Evolutionary conservation across 202 grass and related monocot genomes (phyloP).

Genomic region (Dendrocalamus latiflorus): DNA sequence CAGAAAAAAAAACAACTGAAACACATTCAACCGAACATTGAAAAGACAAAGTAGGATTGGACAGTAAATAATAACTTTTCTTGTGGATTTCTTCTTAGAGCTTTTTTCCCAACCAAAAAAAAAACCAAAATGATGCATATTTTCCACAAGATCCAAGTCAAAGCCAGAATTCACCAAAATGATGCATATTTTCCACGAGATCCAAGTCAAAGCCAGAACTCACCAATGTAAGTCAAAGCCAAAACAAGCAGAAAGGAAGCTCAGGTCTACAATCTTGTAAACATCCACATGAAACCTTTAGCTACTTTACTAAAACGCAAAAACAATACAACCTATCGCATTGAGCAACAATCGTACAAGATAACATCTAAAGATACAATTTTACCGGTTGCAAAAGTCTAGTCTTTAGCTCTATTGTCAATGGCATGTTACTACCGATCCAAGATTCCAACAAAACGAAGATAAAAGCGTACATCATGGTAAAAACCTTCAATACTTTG

Average conservation of each 20-base stretch:
- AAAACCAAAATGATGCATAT: not conserved
- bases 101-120: not conserved
- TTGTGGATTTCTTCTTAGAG: not conserved
- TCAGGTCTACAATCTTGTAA: too few relatives aligned
- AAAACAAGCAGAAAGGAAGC: not conserved
- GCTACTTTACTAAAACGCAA: too few relatives aligned
- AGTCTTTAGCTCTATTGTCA: not conserved
- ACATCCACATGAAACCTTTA: too few relatives aligned
- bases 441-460: slow-evolving; percentile 13
- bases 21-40: slow-evolving; percentile 4
- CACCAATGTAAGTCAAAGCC: too few relatives aligned
- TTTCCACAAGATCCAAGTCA: slow-evolving; percentile 1
- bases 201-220: not conserved
- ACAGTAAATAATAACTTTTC: not conserved
- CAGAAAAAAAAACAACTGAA: slow-evolving; percentile 7
- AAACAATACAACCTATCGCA: too few relatives aligned
- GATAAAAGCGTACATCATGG: not conserved
- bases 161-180: not conserved
- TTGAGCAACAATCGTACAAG: not conserved
- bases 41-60: not conserved
- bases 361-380: not conserved
- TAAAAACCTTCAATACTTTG: not conserved
- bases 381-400: not conserved
- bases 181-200: not conserved
- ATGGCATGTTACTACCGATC: not conserved